phyloP scores from a whole-genome alignment of 306 rosid species.

The Malus fusca region DNA sequence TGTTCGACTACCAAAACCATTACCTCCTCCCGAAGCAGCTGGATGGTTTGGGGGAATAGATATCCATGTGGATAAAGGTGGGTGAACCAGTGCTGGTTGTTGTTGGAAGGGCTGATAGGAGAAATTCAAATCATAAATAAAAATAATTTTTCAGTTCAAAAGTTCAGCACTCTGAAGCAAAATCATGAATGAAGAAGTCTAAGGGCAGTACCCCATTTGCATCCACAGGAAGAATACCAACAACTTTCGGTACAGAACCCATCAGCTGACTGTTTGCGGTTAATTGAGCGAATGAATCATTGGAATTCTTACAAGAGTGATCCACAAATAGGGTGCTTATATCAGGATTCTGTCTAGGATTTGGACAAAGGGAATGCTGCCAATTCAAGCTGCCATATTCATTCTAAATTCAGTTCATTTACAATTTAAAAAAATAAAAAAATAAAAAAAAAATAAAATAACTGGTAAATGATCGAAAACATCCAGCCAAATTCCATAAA shows the following conservation, averaged over 20 bases:
- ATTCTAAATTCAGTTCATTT: slow-evolving; percentile 17
- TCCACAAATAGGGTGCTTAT: slow-evolving; percentile 83
- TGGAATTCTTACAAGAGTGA: slow-evolving; percentile 79
- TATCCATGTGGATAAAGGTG: slow-evolving; percentile 76
- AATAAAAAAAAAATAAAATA: neutral
- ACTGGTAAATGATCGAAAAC: neutral
- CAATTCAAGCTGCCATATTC: slow-evolving; percentile 74
- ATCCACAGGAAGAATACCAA: slow-evolving; percentile 67
- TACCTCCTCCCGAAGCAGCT: slow-evolving; percentile 61
- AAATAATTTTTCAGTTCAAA: neutral
- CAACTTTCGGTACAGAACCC: slow-evolving; percentile 62
- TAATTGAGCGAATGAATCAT: slow-evolving; percentile 71
- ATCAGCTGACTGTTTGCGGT: slow-evolving; percentile 56
- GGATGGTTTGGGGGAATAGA: slow-evolving; percentile 61
- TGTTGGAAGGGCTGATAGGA: slow-evolving; percentile 62
- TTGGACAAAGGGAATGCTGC: slow-evolving; percentile 90
- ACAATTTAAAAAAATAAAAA: neutral
- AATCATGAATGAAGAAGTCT: slow-evolving; percentile 6
- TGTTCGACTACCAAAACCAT: slow-evolving; percentile 53
- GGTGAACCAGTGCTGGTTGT: slow-evolving; percentile 46
- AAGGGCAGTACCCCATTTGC: slow-evolving; percentile 68
- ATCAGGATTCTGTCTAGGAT: slow-evolving; percentile 83
- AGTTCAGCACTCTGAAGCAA: neutral
- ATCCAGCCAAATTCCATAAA: neutral
- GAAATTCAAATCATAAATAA: neutral